Base-by-base conservation (phyloP, 495 filamentous ascomycete species). In the Penicillium tannophilum region DNA sequence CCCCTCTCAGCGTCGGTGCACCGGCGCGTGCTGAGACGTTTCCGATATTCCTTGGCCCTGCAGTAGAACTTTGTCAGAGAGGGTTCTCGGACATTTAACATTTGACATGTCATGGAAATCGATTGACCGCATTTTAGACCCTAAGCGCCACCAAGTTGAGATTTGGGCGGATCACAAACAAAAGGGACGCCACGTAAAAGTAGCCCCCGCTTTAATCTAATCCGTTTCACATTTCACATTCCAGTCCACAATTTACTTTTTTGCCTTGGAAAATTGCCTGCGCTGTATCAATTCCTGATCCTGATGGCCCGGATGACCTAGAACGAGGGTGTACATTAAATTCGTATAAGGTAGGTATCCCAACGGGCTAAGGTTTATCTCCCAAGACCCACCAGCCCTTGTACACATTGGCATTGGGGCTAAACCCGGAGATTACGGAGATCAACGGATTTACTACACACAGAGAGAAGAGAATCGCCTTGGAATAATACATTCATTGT, bases 121-220 rank as follows among this genome's bases (percentile, higher is more conserved):
- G 28, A 23, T 14, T 24, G 19, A 46, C 26, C 28, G 39, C 19
- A 53, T 7, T 12, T 20, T 39, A 30, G 41, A 31, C 19, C 11
- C 20, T 23, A 30, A 46, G 50, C 30, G 50, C 56, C 36, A 33
- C 23, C 39, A 36, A 33, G 28, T 28, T 28, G 33, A 36, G 11
- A 3, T 11, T 36, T 9, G 33, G 33, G 33, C 33, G 33, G 33
- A 36, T 36, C 33, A 36, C 33, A 36, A 36, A 36, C 10, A 28
- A 26, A 24, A n/a, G 6, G 49, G 46, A 47, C 45, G 45, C 58
- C 58, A 47, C 58, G 28, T 28, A 56, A 59, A 54, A 42, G 42
- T 41, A 24, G 46, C 24, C 31, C 30, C 46, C 51, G 53, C 47
- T 35, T 11, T 55, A 60, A 52, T 55, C 44, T 44, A 52, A 23